Conservation (phyloP, 2,329 filamentous ascomycete species). For the Claviceps maximensis region DNA sequence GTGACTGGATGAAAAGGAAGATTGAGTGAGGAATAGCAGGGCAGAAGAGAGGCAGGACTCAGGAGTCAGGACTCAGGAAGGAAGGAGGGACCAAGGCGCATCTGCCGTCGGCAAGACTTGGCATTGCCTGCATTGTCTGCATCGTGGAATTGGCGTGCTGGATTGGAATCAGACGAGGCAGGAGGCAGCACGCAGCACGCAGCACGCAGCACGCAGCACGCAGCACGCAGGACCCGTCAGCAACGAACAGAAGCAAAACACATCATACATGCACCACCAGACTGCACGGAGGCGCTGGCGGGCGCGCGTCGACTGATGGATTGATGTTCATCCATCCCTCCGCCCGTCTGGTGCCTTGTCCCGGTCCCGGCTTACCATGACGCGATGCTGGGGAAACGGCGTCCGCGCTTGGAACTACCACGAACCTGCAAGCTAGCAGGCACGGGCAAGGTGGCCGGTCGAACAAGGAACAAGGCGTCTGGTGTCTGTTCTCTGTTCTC, state of each 20-base stretch:
- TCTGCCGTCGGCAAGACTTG: neutral
- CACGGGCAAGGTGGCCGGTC: too few species aligned
- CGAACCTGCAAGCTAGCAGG: too few species aligned
- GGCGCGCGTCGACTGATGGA: too few species aligned
- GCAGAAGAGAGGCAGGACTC: neutral
- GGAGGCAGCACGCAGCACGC: too few species aligned
- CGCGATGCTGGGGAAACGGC: too few species aligned
- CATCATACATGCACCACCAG: slow-evolving; percentile 1
- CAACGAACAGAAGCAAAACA: slow-evolving; percentile 4
- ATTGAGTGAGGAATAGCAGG: neutral
- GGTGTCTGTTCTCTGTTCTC: too few species aligned
- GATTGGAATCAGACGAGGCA: neutral
- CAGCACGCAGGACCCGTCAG: neutral
- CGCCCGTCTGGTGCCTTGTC: too few species aligned
- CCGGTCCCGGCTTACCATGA: too few species aligned
- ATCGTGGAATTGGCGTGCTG: neutral
- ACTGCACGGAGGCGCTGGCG: neutral
- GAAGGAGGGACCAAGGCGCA: neutral
- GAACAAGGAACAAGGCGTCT: too few species aligned
- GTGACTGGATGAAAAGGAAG: neutral
- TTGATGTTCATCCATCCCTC: too few species aligned
- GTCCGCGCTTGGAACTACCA: too few species aligned
- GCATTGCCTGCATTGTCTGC: neutral
- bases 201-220: too few species aligned
- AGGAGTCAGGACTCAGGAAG: neutral